These are phyloP conservation scores for Xylariomycetidae sp. DNA, from an alignment of 2,329 filamentous ascomycete genomes.

Conservation along the genomic window DNA sequence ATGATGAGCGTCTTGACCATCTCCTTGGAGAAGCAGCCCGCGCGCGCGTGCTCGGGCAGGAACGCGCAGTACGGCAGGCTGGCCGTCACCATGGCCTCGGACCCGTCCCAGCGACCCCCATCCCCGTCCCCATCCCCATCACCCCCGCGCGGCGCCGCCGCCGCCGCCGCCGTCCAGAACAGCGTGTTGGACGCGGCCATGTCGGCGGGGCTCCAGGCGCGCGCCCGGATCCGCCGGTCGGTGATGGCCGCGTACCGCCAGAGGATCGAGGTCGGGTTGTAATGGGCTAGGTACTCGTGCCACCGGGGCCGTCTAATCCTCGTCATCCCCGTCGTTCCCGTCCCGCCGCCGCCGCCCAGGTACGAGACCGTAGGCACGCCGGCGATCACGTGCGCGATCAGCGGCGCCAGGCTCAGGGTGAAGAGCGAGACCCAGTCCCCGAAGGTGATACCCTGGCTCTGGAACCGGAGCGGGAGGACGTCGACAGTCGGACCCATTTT, in stretches of 20 bases:
- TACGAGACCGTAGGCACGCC: constrained; percentile 5
- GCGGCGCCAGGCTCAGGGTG: constrained; percentile 8
- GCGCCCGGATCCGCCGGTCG: constrained; percentile 22
- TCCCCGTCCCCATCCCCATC: too few species aligned
- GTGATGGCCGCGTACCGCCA: constrained; percentile 28
- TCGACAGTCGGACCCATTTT: too few species aligned
- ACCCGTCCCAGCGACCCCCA: constrained; percentile 26
- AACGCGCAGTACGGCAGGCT: constrained; percentile 7
- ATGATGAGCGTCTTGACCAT: constrained; percentile 14
- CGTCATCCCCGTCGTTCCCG: too few species aligned
- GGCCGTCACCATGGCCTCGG: constrained; percentile 13
- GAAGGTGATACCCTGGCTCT: constrained; percentile 12
- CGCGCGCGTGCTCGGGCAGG: constrained; percentile 2
- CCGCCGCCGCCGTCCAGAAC: constrained; percentile 25
- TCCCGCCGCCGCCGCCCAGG: constrained; percentile 6
- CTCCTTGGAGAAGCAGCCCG: constrained; percentile 7
- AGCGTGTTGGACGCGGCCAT: constrained; percentile 23
- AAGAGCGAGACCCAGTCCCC: constrained; percentile 22
- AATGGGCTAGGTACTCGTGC: constrained; percentile 21
- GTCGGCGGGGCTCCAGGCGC: constrained; percentile 17
- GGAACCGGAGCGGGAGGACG: too few species aligned
- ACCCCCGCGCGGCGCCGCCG: too few species aligned
- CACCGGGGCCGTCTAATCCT: too few species aligned
- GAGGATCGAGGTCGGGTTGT: constrained; percentile 28
- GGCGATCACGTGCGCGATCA: constrained; percentile 9